Evolutionary conservation across 2,329 filamentous ascomycete species (phyloP).

Genomic region (Coniochaeta sp.): DNA sequence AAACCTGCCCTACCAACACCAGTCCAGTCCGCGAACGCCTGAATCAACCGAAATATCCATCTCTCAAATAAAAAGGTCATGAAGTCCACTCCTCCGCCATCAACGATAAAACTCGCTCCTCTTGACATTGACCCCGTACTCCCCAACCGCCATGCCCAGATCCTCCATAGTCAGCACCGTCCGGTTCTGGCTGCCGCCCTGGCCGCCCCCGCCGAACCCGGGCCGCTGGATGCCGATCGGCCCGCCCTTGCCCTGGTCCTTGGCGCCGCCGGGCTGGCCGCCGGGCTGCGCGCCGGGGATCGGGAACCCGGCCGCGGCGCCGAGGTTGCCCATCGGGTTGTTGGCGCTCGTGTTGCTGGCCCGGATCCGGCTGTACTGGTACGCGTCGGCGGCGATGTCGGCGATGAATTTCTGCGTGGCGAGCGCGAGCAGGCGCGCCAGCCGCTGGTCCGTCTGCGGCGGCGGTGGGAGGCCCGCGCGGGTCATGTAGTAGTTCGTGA

Average conservation of each 20-base stretch:
- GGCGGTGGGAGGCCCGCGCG: slow-evolving; percentile 90
- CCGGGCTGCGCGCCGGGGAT: slow-evolving; percentile 40
- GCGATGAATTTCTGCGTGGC: slow-evolving; percentile 99
- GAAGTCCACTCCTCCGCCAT: background rate
- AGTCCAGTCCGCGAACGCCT: background rate
- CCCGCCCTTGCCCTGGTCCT: slow-evolving; percentile 45
- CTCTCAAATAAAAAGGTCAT: background rate
- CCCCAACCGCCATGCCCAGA: slow-evolving; percentile 91
- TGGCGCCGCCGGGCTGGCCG: slow-evolving; percentile 32
- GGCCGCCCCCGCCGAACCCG: slow-evolving; percentile 80
- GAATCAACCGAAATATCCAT: background rate
- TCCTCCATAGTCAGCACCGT: slow-evolving; percentile 99
- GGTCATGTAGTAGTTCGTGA: slow-evolving; percentile 97
- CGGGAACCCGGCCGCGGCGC: slow-evolving; percentile 64
- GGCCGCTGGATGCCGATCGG: slow-evolving; percentile 68
- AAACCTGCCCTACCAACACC: background rate
- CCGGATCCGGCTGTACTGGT: slow-evolving; percentile 94
- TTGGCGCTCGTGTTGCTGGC: slow-evolving; percentile 85
- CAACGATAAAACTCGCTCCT: slow-evolving; percentile 87
- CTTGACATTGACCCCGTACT: slow-evolving; percentile 98
- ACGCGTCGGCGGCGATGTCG: slow-evolving; percentile 93
- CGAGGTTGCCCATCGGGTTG: slow-evolving; percentile 84
- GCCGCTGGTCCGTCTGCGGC: slow-evolving; percentile 80
- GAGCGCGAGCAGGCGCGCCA: slow-evolving; percentile 87
- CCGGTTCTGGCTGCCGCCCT: slow-evolving; percentile 79